phyloP scores from a whole-genome alignment of 2,329 filamentous ascomycete species.

The Macrophomina pseudophaseolina region DNA sequence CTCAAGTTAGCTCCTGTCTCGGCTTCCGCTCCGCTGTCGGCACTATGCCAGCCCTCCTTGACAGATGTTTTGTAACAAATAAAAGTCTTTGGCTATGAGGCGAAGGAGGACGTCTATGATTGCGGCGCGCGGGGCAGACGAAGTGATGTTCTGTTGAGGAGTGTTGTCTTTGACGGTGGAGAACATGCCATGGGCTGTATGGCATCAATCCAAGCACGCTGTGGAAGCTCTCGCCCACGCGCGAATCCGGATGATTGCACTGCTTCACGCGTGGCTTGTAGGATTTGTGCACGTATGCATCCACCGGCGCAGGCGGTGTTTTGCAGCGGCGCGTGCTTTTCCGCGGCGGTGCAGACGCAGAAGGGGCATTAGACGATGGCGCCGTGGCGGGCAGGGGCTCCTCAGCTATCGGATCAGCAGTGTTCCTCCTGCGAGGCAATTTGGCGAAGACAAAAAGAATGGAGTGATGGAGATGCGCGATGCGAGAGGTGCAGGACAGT shows the following conservation, averaged over 20 bases:
- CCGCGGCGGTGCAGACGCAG: not conserved
- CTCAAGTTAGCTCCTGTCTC: constrained; percentile 37
- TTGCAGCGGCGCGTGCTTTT: constrained; percentile 4
- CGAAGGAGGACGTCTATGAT: constrained; percentile 28
- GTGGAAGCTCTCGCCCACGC: constrained; percentile 34
- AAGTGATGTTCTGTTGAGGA: constrained; percentile 25
- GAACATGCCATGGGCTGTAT: constrained; percentile 34
- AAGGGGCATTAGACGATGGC: constrained; percentile 1
- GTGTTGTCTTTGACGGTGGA: constrained; percentile 30
- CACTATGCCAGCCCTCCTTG: constrained; percentile 32
- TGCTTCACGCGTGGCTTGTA: constrained; percentile 28
- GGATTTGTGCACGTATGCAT: constrained; percentile 19
- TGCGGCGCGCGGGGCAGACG: constrained; percentile 32
- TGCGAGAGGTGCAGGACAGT: constrained; percentile 9
- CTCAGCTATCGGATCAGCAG: not conserved
- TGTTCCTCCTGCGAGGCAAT: constrained; percentile 12
- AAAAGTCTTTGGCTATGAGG: constrained; percentile 38
- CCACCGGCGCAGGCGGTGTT: not conserved
- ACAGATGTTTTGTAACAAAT: constrained; percentile 36
- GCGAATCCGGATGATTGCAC: constrained; percentile 32
- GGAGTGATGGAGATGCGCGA: not conserved
- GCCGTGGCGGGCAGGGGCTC: not conserved
- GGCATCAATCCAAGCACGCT: constrained; percentile 35
- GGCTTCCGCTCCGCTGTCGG: constrained; percentile 31
- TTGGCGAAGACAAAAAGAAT: not conserved